Conservation (phyloP, 306 rosid genomes). For the Erythrophleum fordii region DNA sequence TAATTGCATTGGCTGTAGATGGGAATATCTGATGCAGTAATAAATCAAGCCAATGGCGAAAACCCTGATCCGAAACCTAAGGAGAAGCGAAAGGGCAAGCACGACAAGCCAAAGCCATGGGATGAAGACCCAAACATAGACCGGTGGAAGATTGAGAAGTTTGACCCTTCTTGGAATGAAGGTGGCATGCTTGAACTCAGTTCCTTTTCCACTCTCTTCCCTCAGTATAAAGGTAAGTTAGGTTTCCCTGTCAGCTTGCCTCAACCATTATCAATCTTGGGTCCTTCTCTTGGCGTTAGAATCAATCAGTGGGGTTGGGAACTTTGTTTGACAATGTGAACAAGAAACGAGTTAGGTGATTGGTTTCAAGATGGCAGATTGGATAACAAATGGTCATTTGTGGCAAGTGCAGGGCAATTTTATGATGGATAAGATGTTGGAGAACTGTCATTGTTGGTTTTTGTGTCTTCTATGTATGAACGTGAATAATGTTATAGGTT, state of each 20-base stretch:
- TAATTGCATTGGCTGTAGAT: neutral
- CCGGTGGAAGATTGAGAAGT: conserved; percentile 77
- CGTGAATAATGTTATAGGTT: too few species aligned
- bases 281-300: too few species aligned
- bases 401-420: too few species aligned
- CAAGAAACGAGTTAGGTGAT: too few species aligned
- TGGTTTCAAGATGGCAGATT: too few species aligned
- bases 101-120: conserved; percentile 97
- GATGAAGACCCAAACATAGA: conserved; percentile 93
- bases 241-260: neutral
- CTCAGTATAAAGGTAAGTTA: conserved; percentile 61
- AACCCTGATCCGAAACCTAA: neutral
- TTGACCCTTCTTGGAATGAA: conserved; percentile 91
- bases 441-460: too few species aligned
- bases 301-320: too few species aligned
- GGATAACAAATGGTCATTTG: too few species aligned
- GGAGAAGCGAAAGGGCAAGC: conserved; percentile 76
- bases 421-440: too few species aligned
- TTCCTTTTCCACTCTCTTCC: conserved; percentile 90
- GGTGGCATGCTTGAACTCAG: conserved; percentile 87
- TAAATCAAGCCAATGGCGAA: neutral
- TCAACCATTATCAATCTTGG: too few species aligned
- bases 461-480: too few species aligned
- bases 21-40: conserved; percentile 14
- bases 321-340: too few species aligned